These are phyloP conservation scores for Nakazawaea laoshanensis DNA, from an alignment of 805 yeast genomes.

Conservation along the genomic window DNA sequence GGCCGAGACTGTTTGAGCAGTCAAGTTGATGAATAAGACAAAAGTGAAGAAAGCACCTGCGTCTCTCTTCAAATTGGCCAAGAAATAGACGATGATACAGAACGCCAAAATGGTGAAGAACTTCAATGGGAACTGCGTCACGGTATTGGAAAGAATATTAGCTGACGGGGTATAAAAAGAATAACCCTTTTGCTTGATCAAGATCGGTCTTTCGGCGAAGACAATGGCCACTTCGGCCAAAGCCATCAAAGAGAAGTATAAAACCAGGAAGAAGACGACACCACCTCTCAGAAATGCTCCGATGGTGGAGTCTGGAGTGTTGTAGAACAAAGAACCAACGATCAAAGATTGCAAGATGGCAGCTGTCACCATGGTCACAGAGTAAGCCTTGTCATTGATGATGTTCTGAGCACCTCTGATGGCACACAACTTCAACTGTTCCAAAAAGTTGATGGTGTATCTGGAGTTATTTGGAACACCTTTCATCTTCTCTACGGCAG, in stretches of 20 bases:
- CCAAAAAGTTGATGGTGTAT: constrained; percentile 32
- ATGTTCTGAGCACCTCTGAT: constrained; percentile 47
- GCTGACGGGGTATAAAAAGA: constrained; percentile 69
- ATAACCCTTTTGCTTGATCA: constrained; percentile 63
- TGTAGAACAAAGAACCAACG: constrained; percentile 54
- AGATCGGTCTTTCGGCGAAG: constrained; percentile 47
- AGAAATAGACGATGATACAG: constrained; percentile 44
- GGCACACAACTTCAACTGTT: constrained; percentile 42
- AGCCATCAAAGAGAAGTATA: constrained; percentile 43
- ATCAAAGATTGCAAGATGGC: constrained; percentile 50
- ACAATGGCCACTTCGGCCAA: constrained; percentile 36
- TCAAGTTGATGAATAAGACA: constrained; percentile 33
- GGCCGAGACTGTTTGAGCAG: constrained; percentile 38
- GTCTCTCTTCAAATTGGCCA: constrained; percentile 38
- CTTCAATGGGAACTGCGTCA: constrained; percentile 60
- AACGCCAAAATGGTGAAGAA: constrained; percentile 34
- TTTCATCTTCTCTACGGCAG: constrained; percentile 28
- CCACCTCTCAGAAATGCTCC: constrained; percentile 65
- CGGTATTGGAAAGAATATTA: constrained; percentile 55
- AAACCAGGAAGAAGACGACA: constrained; percentile 46
- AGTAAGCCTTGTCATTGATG: constrained; percentile 47
- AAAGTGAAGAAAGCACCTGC: constrained; percentile 50
- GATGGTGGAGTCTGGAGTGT: constrained; percentile 36
- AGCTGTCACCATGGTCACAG: constrained; percentile 35
- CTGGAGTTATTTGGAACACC: constrained; percentile 28